Evolutionary conservation across 192 early-diverging fungal genomes (phyloP), one percentile per base, ranked within the genome.

Genomic region (Entomortierella beljakovae): DNA sequence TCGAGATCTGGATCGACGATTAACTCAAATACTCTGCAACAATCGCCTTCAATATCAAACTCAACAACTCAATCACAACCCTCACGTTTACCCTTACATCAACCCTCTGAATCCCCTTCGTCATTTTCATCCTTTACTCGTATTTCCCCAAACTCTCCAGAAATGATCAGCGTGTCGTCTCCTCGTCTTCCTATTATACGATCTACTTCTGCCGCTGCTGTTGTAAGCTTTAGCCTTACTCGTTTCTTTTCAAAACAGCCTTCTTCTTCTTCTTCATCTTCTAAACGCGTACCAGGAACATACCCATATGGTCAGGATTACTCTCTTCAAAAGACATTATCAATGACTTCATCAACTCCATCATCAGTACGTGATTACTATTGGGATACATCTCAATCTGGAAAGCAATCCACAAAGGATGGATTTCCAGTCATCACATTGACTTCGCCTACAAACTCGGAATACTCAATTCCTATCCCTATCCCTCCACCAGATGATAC

Each of bases 381-480:
- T 38, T 66, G 63, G 63, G 62, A 60, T 43, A 18, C 13, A 2
- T 37, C 48, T 20, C n/a, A 43, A n/a, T 32, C 28, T 23, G 49
- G 33, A 35, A 66, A 74, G 57, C 63, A 65, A 23, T 57, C 46
- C 20, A 35, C 49, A 13, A 51, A 54, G 16, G 64, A 66, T 46
- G 71, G 71, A 9, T 74, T 60, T 22, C 71, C 71, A n/a, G 51
- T 74, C 57, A 74, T 74, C 51, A 74, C 57, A 1, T 22, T 74
- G n/a, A 74, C 71, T 26, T 74, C 71, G 48, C 71, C 71, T 42
- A 71, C 69, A 38, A 57, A 62, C 49, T 74, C 71, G 3, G 71
- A 74, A 16, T 18, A 50, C 33, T 74, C 71, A 6, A 74, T 74
- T 3, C 71, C 63, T 6, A 55, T 43, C 6, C 71, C 63, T 6